These are phyloP conservation scores for Podospora bellae-mahoneyi DNA, from an alignment of 495 filamentous ascomycete species.

Conservation along the genomic window DNA sequence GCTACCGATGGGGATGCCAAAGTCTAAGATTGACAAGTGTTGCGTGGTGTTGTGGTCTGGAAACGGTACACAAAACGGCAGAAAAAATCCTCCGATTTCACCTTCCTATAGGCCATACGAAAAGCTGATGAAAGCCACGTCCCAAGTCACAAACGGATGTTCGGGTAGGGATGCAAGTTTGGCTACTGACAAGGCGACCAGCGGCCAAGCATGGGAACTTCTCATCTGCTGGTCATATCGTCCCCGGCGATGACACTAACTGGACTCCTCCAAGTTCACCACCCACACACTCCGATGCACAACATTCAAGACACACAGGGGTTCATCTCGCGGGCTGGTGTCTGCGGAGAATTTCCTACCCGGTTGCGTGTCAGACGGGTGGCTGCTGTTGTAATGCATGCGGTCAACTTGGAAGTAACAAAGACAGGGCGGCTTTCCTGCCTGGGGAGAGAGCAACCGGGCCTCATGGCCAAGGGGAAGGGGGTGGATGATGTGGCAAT, in stretches of 20 bases:
- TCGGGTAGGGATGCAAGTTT: neutral
- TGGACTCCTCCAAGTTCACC: neutral
- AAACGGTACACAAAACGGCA: neutral
- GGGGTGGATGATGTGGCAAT: neutral
- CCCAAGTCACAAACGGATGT: neutral
- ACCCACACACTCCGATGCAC: neutral
- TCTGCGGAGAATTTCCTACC: constrained; percentile 2
- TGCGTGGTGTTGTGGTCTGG: neutral
- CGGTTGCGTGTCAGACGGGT: neutral
- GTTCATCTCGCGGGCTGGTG: neutral
- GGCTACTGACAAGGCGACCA: neutral
- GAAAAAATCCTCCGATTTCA: neutral
- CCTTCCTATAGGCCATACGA: neutral
- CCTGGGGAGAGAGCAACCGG: neutral
- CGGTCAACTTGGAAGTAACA: neutral
- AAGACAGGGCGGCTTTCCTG: neutral
- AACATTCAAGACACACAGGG: constrained; percentile 4
- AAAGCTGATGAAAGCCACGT: neutral
- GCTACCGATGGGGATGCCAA: neutral
- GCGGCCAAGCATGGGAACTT: neutral
- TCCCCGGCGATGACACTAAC: neutral
- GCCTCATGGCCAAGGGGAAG: neutral
- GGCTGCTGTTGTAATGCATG: neutral
- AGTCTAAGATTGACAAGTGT: neutral
- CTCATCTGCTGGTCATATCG: neutral